phyloP scores from a whole-genome alignment of 805 yeast species.

The Wickerhamiella lipophila region DNA sequence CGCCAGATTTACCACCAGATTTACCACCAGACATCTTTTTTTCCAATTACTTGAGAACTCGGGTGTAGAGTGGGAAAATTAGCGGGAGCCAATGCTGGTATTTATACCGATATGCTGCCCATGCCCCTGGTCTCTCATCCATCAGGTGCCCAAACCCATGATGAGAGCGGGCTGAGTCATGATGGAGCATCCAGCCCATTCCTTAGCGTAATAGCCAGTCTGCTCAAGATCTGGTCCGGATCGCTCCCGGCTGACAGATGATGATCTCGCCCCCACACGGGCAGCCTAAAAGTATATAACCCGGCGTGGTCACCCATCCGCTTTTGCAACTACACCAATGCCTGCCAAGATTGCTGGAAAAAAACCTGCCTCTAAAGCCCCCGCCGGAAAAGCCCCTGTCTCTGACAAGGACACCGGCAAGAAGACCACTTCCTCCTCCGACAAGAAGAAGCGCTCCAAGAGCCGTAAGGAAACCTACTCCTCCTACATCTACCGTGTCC shows the following conservation, averaged over 20 bases:
- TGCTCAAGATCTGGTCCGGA: conserved; percentile 5
- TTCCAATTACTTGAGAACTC: conserved; percentile 5
- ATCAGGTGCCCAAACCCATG: neutral
- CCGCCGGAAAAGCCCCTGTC: conserved; percentile 86
- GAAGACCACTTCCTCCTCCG: conserved; percentile 73
- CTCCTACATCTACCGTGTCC: conserved; percentile 94
- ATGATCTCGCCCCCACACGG: neutral
- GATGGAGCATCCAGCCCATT: neutral
- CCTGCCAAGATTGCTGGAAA: conserved; percentile 43
- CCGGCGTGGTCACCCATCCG: conserved; percentile 11
- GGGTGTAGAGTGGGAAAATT: conserved; percentile 7
- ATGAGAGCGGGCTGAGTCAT: neutral
- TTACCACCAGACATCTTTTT: conserved; percentile 65
- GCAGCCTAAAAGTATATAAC: neutral
- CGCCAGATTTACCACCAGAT: conserved; percentile 66
- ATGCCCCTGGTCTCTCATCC: neutral
- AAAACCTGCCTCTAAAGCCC: conserved; percentile 38
- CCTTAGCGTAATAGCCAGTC: conserved; percentile 5
- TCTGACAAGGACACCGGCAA: conserved; percentile 86
- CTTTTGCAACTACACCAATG: conserved; percentile 27
- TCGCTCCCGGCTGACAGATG: neutral
- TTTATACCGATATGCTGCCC: neutral
- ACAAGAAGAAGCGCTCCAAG: conserved; percentile 84
- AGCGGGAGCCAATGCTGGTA: neutral
- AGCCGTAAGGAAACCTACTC: conserved; percentile 97